Conservation (phyloP, 208 protist genomes). For the Trypanosoma melophagium region DNA sequence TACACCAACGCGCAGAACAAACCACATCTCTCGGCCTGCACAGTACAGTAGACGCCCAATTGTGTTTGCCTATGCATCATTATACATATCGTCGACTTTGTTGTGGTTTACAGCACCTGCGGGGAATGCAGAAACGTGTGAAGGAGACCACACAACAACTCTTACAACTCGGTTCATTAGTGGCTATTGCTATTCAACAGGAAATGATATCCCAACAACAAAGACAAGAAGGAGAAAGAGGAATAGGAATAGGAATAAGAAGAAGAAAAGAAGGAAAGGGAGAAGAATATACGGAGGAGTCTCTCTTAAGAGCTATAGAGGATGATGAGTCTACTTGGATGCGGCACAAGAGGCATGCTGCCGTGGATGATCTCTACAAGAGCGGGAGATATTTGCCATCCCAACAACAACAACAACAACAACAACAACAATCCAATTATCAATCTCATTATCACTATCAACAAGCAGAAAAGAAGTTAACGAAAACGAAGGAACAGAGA, state of each 20-base stretch:
- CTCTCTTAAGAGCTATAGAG: slow-evolving; percentile 37
- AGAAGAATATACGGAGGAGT: slow-evolving; percentile 27
- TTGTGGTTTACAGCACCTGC: slow-evolving; percentile 45
- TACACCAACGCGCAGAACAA: slow-evolving; percentile 69
- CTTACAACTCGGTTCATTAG: slow-evolving; percentile 34
- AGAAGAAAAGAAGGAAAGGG: no score
- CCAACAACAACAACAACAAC: background rate
- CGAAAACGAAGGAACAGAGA: no score
- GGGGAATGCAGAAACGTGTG: slow-evolving; percentile 38
- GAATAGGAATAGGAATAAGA: no score
- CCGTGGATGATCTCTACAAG: no score
- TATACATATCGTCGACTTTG: slow-evolving; percentile 46
- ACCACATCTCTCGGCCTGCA: slow-evolving; percentile 47
- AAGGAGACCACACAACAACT: slow-evolving; percentile 27
- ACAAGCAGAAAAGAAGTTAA: no score
- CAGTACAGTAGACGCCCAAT: slow-evolving; percentile 55
- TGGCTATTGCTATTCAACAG: slow-evolving; percentile 43
- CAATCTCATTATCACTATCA: no score
- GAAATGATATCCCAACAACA: slow-evolving; percentile 7
- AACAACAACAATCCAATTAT: background rate
- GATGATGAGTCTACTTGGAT: slow-evolving; percentile 61
- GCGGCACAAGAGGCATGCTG: no score
- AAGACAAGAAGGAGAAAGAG: no score
- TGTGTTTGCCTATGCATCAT: slow-evolving; percentile 52
- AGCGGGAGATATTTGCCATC: background rate